Evolutionary conservation across 1,284 basidiomycete genomes (phyloP).

Genomic region (Psilocybe mexicana): DNA sequence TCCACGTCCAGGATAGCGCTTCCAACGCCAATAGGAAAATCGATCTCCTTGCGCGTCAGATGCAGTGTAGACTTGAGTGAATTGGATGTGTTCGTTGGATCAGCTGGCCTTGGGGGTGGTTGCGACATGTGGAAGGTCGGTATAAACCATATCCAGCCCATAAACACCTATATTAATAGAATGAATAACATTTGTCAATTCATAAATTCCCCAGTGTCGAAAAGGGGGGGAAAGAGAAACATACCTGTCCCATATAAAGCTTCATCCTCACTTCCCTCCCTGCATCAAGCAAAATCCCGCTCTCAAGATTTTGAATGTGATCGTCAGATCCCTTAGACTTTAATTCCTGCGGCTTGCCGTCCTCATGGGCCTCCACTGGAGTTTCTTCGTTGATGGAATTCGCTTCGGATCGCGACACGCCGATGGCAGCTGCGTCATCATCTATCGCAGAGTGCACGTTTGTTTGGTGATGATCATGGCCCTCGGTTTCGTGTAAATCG

Average conservation of each 20-base stretch:
- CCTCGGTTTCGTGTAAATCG: slow-evolving; percentile 26
- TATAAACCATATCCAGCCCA: slow-evolving; percentile 85
- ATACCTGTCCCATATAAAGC: slow-evolving; percentile 73
- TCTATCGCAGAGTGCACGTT: slow-evolving; percentile 16
- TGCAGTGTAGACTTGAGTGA: slow-evolving; percentile 34
- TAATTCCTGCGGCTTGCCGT: too few relatives aligned
- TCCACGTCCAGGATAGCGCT: slow-evolving; percentile 64
- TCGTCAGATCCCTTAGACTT: slow-evolving; percentile 18
- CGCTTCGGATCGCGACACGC: slow-evolving; percentile 40
- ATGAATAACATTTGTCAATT: not conserved
- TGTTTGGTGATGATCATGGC: slow-evolving; percentile 18
- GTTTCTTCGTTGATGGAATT: slow-evolving; percentile 42
- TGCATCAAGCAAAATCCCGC: slow-evolving; percentile 65
- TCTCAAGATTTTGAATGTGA: slow-evolving; percentile 3
- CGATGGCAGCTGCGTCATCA: slow-evolving; percentile 22
- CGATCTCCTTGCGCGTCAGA: slow-evolving; percentile 62
- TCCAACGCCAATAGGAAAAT: slow-evolving; percentile 77
- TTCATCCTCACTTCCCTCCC: slow-evolving; percentile 76
- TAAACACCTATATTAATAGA: slow-evolving; percentile 51
- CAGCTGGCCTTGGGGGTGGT: slow-evolving; percentile 29
- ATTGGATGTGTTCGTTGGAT: slow-evolving; percentile 1
- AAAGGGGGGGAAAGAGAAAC: slow-evolving; percentile 14
- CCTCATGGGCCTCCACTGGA: not conserved
- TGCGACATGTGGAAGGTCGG: slow-evolving; percentile 77
- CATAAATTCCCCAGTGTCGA: not conserved